Evolutionary conservation across 345 rosid species (phyloP).

Genomic region (Euclidium syriacum): DNA sequence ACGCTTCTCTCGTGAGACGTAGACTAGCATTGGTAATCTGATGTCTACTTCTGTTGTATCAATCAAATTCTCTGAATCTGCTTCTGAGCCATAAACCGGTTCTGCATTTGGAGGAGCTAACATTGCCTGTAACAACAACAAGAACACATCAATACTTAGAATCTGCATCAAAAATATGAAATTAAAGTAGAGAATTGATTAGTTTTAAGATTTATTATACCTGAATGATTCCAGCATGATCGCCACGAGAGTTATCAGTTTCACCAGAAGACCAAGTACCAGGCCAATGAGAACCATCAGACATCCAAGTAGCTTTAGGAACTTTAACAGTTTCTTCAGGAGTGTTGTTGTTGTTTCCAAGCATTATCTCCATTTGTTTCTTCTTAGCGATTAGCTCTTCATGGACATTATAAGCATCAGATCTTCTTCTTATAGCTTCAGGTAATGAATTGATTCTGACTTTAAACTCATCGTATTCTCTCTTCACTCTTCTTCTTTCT

Average conservation of each 20-base stretch:
- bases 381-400: conserved; percentile 70
- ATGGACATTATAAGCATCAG: conserved; percentile 71
- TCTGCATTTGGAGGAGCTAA: conserved; percentile 74
- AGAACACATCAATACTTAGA: no score
- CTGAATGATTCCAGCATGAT: conserved; percentile 81
- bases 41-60: conserved; percentile 54
- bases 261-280: conserved; percentile 80
- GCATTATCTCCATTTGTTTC: conserved; percentile 52
- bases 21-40: conserved; percentile 54
- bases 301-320: conserved; percentile 78
- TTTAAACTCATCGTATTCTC: conserved; percentile 82
- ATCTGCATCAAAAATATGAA: no score
- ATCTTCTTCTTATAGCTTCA: conserved; percentile 64
- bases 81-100: conserved; percentile 56
- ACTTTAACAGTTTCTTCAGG: conserved; percentile 38
- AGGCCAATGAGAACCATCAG: conserved; percentile 86
- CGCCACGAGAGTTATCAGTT: conserved; percentile 57
- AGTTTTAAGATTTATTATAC: no score
- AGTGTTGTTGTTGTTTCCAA: conserved; percentile 41
- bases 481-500: conserved; percentile 75
- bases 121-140: conserved; percentile 71
- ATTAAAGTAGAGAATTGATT: no score
- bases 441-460: conserved; percentile 71
- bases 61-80: conserved; percentile 43
- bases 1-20: conserved; percentile 61